phyloP scores from a whole-genome alignment of 768 basidiomycete species.

The Chiua virens region DNA sequence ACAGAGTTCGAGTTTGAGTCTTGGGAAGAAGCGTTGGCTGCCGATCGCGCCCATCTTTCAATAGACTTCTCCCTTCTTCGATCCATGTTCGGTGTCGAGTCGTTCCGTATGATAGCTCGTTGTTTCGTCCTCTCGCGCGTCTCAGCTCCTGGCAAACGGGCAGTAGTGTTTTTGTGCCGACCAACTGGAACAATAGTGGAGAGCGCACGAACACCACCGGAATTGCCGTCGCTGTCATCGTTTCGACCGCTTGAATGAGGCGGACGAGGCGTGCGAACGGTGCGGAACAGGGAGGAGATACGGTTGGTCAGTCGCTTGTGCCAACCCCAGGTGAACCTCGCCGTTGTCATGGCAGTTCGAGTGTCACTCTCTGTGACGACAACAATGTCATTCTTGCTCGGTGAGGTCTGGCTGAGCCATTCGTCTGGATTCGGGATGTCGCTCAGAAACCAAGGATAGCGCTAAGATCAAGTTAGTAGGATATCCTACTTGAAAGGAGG shows the following conservation, averaged over 20 bases:
- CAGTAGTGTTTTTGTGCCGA: slow-evolving; percentile 27
- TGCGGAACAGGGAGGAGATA: slow-evolving; percentile 52
- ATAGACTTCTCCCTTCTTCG: slow-evolving; percentile 32
- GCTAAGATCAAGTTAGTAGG: slow-evolving; percentile 35
- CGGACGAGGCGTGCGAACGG: slow-evolving; percentile 33
- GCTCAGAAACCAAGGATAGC: slow-evolving; percentile 62
- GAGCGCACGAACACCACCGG: slow-evolving; percentile 34
- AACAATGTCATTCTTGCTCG: slow-evolving; percentile 46
- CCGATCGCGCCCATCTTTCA: slow-evolving; percentile 33
- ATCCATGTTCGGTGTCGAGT: slow-evolving; percentile 19
- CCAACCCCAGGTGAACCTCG: slow-evolving; percentile 65
- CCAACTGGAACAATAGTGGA: slow-evolving; percentile 22
- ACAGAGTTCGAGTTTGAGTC: slow-evolving; percentile 14
- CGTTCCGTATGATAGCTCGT: slow-evolving; percentile 16
- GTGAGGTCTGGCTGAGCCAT: slow-evolving; percentile 71
- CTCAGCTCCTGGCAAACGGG: slow-evolving; percentile 13
- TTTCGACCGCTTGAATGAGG: slow-evolving; percentile 11
- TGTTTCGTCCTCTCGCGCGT: slow-evolving; percentile 30
- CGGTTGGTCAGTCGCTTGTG: slow-evolving; percentile 41
- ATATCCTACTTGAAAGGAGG: background rate
- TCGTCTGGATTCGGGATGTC: slow-evolving; percentile 64
- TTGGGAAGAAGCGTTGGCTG: slow-evolving; percentile 22
- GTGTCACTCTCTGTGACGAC: slow-evolving; percentile 78
- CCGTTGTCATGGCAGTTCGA: slow-evolving; percentile 64
- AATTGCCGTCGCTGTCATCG: slow-evolving; percentile 20